Evolutionary conservation across 148 eudicot species (phyloP), one percentile per base, ranked within the genome.

Genomic region (Arctostaphylos glauca): DNA sequence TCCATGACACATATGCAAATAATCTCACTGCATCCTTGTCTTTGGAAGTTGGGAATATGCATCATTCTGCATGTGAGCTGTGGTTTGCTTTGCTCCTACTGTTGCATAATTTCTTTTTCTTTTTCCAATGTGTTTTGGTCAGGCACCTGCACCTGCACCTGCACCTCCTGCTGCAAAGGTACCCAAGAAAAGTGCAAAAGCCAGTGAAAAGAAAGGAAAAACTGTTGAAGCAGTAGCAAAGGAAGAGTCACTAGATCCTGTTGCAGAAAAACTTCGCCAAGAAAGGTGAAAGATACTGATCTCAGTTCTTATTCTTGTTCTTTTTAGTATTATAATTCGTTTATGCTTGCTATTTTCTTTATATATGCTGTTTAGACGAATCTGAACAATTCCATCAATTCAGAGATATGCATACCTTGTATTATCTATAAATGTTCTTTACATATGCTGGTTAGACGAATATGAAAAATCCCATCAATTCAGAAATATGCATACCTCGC

Each of bases 221-320:
- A 60, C 83, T 49, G 88, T 83, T 74, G 92, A 87, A 62, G 86
- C 70, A 31, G 80, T 70, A 31, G 78, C 46, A 14, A 82, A 88
- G 80, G 90, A 87, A 81, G 86, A 4, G 70, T 85, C 87, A 47
- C 83, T 89, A 79, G 91, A 90, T 84, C 89, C 92, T 53, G 23
- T 87, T 55, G 87, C 87, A 82, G 92, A 90, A 85, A 90, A 90
- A 74, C 90, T 90, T 77, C 87, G 91, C 43, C 92, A 89, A 78
- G 90, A 89, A 81, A 88, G 92, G 92, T 90, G 5, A 19, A 66
- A 78, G 13, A 75, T 21, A 15, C 15, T 23, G 46, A 5, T 54
- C 9, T 77, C 66, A 54, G 52, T n/a, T 71, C 9, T 73, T 80
- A 43, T 74, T 25, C 54, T 46, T 56, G 3, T 77, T 9, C 18